Evolutionary conservation across 163 green algal genomes (phyloP), one percentile per base, ranked within the genome.

Genomic region (Picocystis sp.): DNA sequence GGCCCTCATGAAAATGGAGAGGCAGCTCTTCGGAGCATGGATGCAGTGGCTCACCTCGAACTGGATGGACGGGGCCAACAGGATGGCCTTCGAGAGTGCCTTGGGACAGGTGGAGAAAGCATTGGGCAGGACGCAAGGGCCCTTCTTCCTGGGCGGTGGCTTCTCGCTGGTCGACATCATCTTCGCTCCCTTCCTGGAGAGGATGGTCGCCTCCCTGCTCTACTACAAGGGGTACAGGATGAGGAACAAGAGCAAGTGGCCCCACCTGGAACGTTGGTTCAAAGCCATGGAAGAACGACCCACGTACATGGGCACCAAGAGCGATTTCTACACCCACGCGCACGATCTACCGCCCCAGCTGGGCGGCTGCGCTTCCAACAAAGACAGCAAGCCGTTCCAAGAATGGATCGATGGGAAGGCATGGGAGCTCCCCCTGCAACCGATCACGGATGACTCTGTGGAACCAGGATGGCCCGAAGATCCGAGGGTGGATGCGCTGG

Each of bases 331-430:
- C 76, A 92, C 82, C 0, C 81, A 93, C 64, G 64, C 64, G 6
- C 82, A 94, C 57, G 85, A 93, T 61, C 77, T 97, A 54, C 87
- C 89, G 29, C 88, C 88, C 12, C 88, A 96, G 65, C 65, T 94
- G 11, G 80, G 87, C 2, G 52, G 79, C 55, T 86, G 53, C 43
- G 65, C 46, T 6, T 11, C n/a, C 5, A 11, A 15, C 19, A 67
- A 23, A 2, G 76, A 92, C 59, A 78, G 73, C 29, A 51, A 45
- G 29, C 65, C 42, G 55, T 92, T 81, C 83, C 72, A 61, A 15
- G 52, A 64, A 22, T 52, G 57, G 3, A 33, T 17, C 8, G 52
- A 52, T 15, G 33, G 33, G n/a, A 48, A 23, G 8, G 21, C 17
- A 17, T 50, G 50, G 34, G 22, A 41, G 10, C n/a, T 61, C 3